Conservation (phyloP, 306 rosid species). For the Cucurbita ficifolia region DNA sequence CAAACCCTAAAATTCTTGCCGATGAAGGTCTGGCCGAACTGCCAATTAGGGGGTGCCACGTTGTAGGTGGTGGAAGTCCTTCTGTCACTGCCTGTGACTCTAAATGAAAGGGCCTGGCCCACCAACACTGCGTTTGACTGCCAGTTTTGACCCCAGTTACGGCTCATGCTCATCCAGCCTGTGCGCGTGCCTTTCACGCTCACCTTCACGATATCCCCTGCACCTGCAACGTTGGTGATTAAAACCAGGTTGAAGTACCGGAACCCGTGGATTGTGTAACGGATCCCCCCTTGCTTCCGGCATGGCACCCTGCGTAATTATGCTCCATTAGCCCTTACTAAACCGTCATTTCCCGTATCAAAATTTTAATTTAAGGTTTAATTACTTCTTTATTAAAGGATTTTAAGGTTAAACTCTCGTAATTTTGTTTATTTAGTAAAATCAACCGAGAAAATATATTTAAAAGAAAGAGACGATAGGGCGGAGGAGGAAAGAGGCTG, state of each 20-base stretch:
- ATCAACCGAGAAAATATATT: no score
- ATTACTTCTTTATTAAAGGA: no score
- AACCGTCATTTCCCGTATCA: not conserved
- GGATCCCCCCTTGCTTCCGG: conserved; percentile 42
- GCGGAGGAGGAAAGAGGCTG: not conserved
- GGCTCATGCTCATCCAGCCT: conserved; percentile 48
- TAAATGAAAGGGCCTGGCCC: conserved; percentile 48
- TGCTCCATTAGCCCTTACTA: not conserved
- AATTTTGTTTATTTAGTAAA: no score
- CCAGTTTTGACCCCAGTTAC: conserved; percentile 74
- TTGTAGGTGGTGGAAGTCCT: conserved; percentile 49
- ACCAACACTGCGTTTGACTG: conserved; percentile 58
- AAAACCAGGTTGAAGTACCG: conserved; percentile 49
- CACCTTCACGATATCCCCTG: conserved; percentile 43
- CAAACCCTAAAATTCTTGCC: conserved; percentile 47
- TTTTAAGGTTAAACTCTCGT: no score
- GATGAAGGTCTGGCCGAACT: conserved; percentile 56
- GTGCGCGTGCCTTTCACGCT: conserved; percentile 46
- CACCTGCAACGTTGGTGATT: conserved; percentile 56
- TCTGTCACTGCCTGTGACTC: conserved; percentile 46
- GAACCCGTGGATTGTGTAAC: conserved; percentile 44
- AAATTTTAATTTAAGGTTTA: no score
- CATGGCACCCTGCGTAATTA: conserved; percentile 51
- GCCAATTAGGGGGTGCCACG: conserved; percentile 43
- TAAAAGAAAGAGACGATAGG: no score